Conservation (phyloP, 306 rosid genomes). For the Carpinus viminea region DNA sequence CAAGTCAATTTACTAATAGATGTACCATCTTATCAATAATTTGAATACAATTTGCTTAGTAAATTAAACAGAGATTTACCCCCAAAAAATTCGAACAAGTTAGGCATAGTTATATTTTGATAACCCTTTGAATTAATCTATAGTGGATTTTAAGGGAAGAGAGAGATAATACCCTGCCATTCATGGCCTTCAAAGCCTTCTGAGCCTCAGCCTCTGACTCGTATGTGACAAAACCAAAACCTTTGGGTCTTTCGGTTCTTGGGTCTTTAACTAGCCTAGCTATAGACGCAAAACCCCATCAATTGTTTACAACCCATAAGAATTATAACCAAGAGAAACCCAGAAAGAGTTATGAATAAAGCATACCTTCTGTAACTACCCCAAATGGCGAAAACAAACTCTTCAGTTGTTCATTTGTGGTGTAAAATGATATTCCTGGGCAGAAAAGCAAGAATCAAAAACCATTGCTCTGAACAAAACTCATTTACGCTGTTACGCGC, state of each 20-base stretch:
- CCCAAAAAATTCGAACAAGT: not conserved
- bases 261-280: slow-evolving; percentile 53
- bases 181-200: slow-evolving; percentile 69
- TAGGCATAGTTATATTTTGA: not conserved
- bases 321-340: not conserved
- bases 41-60: not conserved
- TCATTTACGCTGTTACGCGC: not conserved
- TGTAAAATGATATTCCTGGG: slow-evolving; percentile 66
- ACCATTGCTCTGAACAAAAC: not conserved
- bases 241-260: slow-evolving; percentile 68
- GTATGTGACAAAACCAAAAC: slow-evolving; percentile 80
- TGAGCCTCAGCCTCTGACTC: slow-evolving; percentile 55
- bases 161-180: slow-evolving; percentile 67
- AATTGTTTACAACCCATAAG: not conserved
- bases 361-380: slow-evolving; percentile 48
- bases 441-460: slow-evolving; percentile 19
- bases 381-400: slow-evolving; percentile 70
- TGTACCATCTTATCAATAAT: not conserved
- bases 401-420: slow-evolving; percentile 44
- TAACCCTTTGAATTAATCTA: not conserved
- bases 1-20: not conserved
- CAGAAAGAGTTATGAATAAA: not conserved
- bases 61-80: not conserved
- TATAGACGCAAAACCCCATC: slow-evolving; percentile 16
- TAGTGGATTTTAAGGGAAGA: slow-evolving; percentile 1